phyloP scores from a whole-genome alignment of 805 yeast genomes.

The Lachancea cidri region DNA sequence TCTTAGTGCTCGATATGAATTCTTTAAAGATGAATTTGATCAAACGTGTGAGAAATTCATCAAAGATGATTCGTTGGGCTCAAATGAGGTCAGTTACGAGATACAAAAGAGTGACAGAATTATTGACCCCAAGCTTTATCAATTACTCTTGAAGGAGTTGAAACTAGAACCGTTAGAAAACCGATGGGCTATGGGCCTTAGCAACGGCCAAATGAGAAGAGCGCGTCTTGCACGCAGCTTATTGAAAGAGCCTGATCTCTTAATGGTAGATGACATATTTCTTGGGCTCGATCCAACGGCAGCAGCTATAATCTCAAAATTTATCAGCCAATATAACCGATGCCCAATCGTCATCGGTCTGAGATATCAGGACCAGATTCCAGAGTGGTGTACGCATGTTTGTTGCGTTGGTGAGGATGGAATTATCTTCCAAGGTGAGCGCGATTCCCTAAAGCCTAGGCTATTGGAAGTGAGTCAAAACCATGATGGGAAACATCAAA shows the following conservation, averaged over 20 bases:
- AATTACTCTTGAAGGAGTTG: conserved; percentile 44
- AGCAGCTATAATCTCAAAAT: conserved; percentile 48
- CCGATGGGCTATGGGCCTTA: conserved; percentile 79
- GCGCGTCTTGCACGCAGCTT: conserved; percentile 80
- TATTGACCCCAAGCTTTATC: conserved; percentile 36
- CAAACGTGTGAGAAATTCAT: conserved; percentile 59
- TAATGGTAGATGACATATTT: conserved; percentile 87
- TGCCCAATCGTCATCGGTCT: conserved; percentile 65
- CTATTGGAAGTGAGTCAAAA: conserved; percentile 22
- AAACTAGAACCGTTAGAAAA: conserved; percentile 51
- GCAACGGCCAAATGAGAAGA: conserved; percentile 91
- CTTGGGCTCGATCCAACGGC: conserved; percentile 84
- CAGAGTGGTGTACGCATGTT: conserved; percentile 73
- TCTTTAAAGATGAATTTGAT: conserved; percentile 79
- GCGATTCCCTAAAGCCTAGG: conserved; percentile 18
- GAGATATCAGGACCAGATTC: conserved; percentile 68
- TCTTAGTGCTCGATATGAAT: conserved; percentile 84
- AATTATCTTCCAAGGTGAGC: conserved; percentile 45
- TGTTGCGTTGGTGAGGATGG: conserved; percentile 57
- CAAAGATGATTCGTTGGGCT: conserved; percentile 41
- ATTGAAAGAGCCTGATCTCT: conserved; percentile 55
- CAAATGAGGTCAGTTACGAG: conserved; percentile 41
- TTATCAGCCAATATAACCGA: conserved; percentile 17
- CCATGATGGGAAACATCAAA: background rate
- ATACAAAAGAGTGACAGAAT: conserved; percentile 22